Evolutionary conservation across 2,329 filamentous ascomycete genomes (phyloP).

Genomic region (Leptographium galeiforme): DNA sequence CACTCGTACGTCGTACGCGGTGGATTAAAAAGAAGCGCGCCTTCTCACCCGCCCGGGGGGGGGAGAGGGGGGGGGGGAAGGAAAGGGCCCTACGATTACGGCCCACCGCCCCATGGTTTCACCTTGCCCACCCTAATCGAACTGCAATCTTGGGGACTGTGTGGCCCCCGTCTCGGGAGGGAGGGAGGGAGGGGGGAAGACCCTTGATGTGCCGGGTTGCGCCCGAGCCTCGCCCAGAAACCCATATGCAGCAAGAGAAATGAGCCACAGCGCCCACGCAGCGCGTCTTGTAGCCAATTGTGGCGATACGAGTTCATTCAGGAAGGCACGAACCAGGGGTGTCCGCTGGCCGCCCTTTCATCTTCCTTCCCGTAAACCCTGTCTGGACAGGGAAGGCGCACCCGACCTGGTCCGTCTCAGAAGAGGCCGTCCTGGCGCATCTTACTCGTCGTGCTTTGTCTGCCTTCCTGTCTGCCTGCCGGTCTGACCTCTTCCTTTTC

Average conservation of each 20-base stretch:
- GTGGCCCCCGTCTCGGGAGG: background rate
- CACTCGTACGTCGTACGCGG: no score
- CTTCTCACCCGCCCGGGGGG: no score
- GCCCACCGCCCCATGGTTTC: slow-evolving; percentile 4
- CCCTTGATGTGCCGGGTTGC: no score
- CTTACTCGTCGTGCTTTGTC: background rate
- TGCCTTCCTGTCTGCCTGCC: no score
- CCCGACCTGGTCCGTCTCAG: background rate
- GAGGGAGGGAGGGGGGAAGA: no score
- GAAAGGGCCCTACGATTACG: slow-evolving; percentile 2
- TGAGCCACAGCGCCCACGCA: no score
- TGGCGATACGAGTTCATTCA: background rate
- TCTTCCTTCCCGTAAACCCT: background rate
- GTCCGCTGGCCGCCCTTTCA: background rate
- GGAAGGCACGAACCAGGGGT: background rate
- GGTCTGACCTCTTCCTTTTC: no score
- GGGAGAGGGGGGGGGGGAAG: no score
- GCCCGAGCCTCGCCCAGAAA: no score
- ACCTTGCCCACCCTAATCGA: slow-evolving; percentile 5
- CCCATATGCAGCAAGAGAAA: no score
- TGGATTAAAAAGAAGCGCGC: no score
- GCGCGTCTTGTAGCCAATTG: no score
- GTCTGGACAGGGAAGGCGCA: background rate
- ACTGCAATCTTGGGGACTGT: background rate
- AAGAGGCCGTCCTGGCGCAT: background rate